A percentile compares a stretch with the other conserved stretches of the same genome.
phyloP scores from a whole-genome alignment of 306 rosid genomes.

The Ormosia semicastrata region DNA sequence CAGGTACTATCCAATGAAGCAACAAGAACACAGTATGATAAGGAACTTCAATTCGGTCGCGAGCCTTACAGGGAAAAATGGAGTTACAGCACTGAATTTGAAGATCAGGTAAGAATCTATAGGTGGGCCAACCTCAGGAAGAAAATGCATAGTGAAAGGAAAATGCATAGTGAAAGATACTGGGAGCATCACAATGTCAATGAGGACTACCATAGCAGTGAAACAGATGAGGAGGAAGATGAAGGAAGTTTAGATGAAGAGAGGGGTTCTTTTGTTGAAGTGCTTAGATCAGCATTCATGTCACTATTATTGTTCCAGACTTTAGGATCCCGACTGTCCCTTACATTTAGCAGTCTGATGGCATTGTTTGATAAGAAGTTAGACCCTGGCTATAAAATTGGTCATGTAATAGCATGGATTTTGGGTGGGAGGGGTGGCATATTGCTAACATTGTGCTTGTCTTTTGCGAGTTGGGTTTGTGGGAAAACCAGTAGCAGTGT shows the following conservation, averaged over 20 bases:
- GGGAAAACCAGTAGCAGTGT: slow-evolving; percentile 89
- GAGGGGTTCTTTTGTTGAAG: slow-evolving; percentile 65
- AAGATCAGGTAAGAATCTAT: slow-evolving; percentile 47
- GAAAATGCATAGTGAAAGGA: slow-evolving; percentile 52
- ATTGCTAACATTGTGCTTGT: slow-evolving; percentile 71
- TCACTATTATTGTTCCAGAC: slow-evolving; percentile 61
- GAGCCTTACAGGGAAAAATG: slow-evolving; percentile 42
- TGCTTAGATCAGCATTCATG: slow-evolving; percentile 64
- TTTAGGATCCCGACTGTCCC: slow-evolving; percentile 63
- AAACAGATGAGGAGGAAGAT: slow-evolving; percentile 47
- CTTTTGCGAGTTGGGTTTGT: slow-evolving; percentile 86
- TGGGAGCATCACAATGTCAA: slow-evolving; percentile 39
- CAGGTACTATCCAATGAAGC: slow-evolving; percentile 81
- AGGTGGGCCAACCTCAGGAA: slow-evolving; percentile 65
- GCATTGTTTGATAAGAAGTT: slow-evolving; percentile 73
- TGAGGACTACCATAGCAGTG: slow-evolving; percentile 39
- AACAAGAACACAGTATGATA: slow-evolving; percentile 65
- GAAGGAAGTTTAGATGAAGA: slow-evolving; percentile 40
- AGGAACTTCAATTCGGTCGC: slow-evolving; percentile 45
- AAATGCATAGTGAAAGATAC: slow-evolving; percentile 47
- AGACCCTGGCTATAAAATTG: slow-evolving; percentile 74
- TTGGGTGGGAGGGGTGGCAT: slow-evolving; percentile 83
- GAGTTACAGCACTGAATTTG: slow-evolving; percentile 58
- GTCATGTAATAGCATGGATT: slow-evolving; percentile 76
- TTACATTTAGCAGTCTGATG: slow-evolving; percentile 67